Conservation (phyloP, 1,284 basidiomycete genomes). For the Agroathelia rolfsii region DNA sequence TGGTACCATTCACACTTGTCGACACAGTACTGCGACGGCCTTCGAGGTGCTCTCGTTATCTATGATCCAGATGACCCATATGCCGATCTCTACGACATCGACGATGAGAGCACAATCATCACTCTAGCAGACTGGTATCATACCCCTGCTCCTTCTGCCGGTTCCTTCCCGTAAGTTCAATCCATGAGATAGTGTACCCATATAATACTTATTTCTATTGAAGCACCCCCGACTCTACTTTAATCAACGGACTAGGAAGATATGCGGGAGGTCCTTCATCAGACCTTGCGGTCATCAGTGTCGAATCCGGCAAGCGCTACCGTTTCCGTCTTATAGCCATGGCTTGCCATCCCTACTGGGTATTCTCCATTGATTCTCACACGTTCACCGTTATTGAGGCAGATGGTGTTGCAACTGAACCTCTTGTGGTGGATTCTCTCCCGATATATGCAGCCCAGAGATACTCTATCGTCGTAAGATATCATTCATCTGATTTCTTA, state of each 20-base stretch:
- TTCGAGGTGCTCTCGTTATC: slow-evolving; percentile 28
- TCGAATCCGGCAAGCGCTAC: slow-evolving; percentile 25
- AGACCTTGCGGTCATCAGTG: slow-evolving; percentile 25
- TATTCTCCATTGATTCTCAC: slow-evolving; percentile 33
- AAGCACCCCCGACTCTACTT: slow-evolving; percentile 20
- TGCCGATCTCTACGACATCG: slow-evolving; percentile 28
- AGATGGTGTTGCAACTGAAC: slow-evolving; percentile 33
- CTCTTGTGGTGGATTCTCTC: slow-evolving; percentile 30
- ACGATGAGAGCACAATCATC: slow-evolving; percentile 20
- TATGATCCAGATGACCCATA: slow-evolving; percentile 33
- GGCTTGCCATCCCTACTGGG: slow-evolving; percentile 25
- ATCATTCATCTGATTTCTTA: slow-evolving; percentile 2
- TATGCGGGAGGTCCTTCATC: slow-evolving; percentile 15
- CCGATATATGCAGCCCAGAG: slow-evolving; percentile 30
- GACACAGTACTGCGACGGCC: slow-evolving; percentile 36
- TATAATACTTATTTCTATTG: slow-evolving; percentile 9
- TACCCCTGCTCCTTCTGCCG: slow-evolving; percentile 21
- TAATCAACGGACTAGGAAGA: slow-evolving; percentile 33
- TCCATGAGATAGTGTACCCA: slow-evolving; percentile 17
- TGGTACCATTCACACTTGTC: slow-evolving; percentile 27
- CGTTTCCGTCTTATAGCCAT: slow-evolving; percentile 25
- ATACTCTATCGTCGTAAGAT: slow-evolving; percentile 25
- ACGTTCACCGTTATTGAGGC: slow-evolving; percentile 37
- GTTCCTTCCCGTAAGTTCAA: slow-evolving; percentile 24
- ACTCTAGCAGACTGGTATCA: slow-evolving; percentile 34